A percentile compares a stretch with the other conserved stretches of the same genome.
These are phyloP conservation scores for Claviceps capensis DNA, from an alignment of 2,329 filamentous ascomycete genomes.

Conservation along the genomic window DNA sequence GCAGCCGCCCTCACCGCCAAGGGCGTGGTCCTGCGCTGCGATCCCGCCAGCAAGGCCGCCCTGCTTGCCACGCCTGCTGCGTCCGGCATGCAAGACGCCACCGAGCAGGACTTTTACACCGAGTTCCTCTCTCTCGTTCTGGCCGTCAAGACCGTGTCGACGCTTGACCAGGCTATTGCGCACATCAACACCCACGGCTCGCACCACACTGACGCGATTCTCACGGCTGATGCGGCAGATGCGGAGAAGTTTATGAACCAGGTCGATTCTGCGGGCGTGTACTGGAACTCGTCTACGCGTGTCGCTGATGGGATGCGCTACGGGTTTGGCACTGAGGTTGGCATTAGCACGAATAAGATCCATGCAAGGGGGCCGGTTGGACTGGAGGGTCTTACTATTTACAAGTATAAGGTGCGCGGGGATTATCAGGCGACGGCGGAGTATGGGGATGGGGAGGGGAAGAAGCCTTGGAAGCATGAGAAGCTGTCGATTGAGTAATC, in stretches of 20 bases:
- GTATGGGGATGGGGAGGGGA: conserved; percentile 53
- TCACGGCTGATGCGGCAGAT: conserved; percentile 53
- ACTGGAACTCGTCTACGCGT: conserved; percentile 91
- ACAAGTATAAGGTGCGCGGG: conserved; percentile 87
- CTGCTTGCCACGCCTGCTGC: conserved; percentile 35
- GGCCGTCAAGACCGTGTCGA: conserved; percentile 65
- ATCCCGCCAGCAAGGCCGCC: conserved; percentile 46
- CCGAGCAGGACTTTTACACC: conserved; percentile 63
- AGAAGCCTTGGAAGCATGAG: conserved; percentile 47
- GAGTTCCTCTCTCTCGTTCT: conserved; percentile 80
- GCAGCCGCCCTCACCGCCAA: conserved; percentile 61
- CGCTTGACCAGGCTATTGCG: conserved; percentile 55
- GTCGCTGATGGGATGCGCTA: conserved; percentile 96
- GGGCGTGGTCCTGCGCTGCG: conserved; percentile 75
- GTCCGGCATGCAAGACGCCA: conserved; percentile 47
- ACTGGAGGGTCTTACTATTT: conserved; percentile 87
- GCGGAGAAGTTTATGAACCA: conserved; percentile 75
- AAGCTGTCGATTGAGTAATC: conserved; percentile 17
- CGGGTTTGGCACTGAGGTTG: conserved; percentile 95
- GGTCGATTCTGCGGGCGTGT: conserved; percentile 82
- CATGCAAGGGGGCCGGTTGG: conserved; percentile 89
- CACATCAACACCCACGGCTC: conserved; percentile 92
- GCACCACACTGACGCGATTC: conserved; percentile 84
- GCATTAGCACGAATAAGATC: conserved; percentile 98
- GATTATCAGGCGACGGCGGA: conserved; percentile 67